Percentiles rank a stretch among this genome's conserved stretches.
phyloP scores from a whole-genome alignment of 108 stramenopile genomes.

The Conticribra weissflogii region DNA sequence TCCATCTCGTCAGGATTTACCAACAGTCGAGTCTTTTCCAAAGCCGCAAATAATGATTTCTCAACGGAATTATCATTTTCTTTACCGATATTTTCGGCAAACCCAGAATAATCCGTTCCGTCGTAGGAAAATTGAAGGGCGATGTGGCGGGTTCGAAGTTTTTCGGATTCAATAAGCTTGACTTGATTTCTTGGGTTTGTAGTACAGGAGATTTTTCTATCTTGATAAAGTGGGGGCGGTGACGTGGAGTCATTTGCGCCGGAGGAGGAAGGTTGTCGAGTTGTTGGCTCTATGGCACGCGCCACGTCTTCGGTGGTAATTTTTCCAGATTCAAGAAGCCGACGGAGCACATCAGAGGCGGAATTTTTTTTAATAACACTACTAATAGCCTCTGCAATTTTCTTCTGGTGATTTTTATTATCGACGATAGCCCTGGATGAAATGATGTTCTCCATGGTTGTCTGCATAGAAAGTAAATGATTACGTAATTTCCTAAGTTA shows the following conservation, averaged over 20 bases:
- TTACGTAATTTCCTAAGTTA: too few relatives aligned
- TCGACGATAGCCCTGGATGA: too few relatives aligned
- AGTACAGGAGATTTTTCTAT: not conserved
- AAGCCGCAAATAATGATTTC: slow-evolving; percentile 81
- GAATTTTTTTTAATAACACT: too few relatives aligned
- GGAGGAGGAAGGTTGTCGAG: not conserved
- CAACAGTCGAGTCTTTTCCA: slow-evolving; percentile 74
- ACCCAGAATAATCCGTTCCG: slow-evolving; percentile 81
- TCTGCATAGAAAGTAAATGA: too few relatives aligned
- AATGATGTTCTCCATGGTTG: too few relatives aligned
- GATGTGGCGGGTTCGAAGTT: slow-evolving; percentile 71
- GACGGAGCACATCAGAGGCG: slow-evolving; percentile 11
- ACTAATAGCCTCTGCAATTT: too few relatives aligned
- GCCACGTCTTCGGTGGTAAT: slow-evolving; percentile 23
- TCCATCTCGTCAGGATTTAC: slow-evolving; percentile 42
- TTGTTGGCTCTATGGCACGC: not conserved
- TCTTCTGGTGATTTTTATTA: too few relatives aligned
- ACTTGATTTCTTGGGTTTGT: not conserved
- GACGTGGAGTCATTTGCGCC: not conserved
- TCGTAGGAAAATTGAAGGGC: slow-evolving; percentile 92
- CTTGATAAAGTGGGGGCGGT: too few relatives aligned
- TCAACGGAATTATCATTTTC: slow-evolving; percentile 86
- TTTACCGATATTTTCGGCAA: slow-evolving; percentile 80
- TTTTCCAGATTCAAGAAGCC: slow-evolving; percentile 27
- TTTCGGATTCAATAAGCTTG: not conserved